Percentiles rank a stretch among this genome's conserved stretches.
These are phyloP conservation scores for Echinochloa phyllopogon DNA, from an alignment of 176 grass and related monocot genomes.

Conservation along the genomic window DNA sequence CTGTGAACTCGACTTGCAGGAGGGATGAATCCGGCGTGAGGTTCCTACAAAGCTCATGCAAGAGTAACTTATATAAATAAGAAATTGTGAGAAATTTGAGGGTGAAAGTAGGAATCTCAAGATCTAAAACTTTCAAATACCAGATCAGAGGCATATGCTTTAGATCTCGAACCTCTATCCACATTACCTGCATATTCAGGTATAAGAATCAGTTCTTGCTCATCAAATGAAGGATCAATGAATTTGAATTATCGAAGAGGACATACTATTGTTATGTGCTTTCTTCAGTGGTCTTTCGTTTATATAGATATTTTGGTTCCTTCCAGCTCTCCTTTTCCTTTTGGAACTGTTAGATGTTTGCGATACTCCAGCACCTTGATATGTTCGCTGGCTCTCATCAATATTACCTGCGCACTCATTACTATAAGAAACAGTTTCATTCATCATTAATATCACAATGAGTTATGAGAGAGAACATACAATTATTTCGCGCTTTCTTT, in stretches of 20 bases:
- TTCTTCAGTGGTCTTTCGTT: slow-evolving; percentile 55
- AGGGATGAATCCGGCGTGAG: slow-evolving; percentile 73
- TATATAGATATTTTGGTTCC: slow-evolving; percentile 25
- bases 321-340: slow-evolving; percentile 49
- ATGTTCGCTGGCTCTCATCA: slow-evolving; percentile 27
- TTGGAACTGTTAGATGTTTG: slow-evolving; percentile 43
- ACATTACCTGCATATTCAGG: slow-evolving; percentile 47
- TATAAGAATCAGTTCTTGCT: slow-evolving; percentile 28
- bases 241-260: slow-evolving; percentile 14
- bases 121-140: slow-evolving; percentile 42
- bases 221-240: slow-evolving; percentile 23
- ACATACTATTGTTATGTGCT: slow-evolving; percentile 51
- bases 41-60: slow-evolving; percentile 54
- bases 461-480: slow-evolving; percentile 38
- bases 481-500: slow-evolving; percentile 51
- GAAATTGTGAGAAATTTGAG: slow-evolving; percentile 22
- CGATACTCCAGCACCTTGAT: slow-evolving; percentile 16
- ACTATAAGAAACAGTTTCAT: slow-evolving; percentile 24
- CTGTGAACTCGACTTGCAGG: slow-evolving; percentile 38
- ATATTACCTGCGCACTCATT: slow-evolving; percentile 46
- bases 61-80: slow-evolving; percentile 8
- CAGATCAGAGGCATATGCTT: slow-evolving; percentile 55
- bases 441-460: slow-evolving; percentile 12
- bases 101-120: slow-evolving; percentile 27
- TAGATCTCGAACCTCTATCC: slow-evolving; percentile 51